phyloP scores from a whole-genome alignment of 371 early-diverging fungal genomes.

The Mortierella sp. region DNA sequence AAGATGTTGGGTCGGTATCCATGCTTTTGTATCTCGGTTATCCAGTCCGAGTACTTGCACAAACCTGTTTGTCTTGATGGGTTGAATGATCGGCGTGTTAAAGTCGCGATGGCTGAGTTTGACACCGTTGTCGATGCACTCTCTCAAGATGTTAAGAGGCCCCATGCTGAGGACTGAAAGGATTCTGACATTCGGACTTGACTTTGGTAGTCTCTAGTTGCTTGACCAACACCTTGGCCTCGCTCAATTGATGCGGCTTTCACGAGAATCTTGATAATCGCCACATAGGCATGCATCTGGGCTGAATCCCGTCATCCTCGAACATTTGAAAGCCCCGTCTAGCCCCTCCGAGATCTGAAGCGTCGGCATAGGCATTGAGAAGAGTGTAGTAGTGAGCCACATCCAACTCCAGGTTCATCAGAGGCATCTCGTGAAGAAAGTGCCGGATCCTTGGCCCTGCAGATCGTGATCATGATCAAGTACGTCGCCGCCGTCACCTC shows the following conservation, averaged over 20 bases:
- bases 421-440: constrained; percentile 49
- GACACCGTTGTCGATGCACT: constrained; percentile 9
- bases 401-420: constrained; percentile 13
- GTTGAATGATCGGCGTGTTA: constrained; percentile 15
- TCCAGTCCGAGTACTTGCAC: constrained; percentile 6
- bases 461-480: constrained; percentile 28
- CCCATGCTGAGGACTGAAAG: constrained; percentile 9
- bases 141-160: constrained; percentile 17
- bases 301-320: constrained; percentile 26
- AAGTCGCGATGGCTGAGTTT: constrained; percentile 17
- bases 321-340: constrained; percentile 15
- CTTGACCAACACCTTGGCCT: neutral
- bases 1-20: constrained; percentile 27
- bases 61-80: constrained; percentile 29
- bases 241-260: neutral
- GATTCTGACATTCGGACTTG: constrained; percentile 27
- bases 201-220: neutral
- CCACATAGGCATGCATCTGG: constrained; percentile 29
- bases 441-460: constrained; percentile 22
- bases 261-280: constrained; percentile 20
- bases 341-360: constrained; percentile 21
- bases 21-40: constrained; percentile 21
- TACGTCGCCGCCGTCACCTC: constrained; percentile 29
- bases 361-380: constrained; percentile 27
- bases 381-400: constrained; percentile 36